Base-by-base conservation (phyloP, 2,329 filamentous ascomycete species). In the Alternaria postmessia region DNA sequence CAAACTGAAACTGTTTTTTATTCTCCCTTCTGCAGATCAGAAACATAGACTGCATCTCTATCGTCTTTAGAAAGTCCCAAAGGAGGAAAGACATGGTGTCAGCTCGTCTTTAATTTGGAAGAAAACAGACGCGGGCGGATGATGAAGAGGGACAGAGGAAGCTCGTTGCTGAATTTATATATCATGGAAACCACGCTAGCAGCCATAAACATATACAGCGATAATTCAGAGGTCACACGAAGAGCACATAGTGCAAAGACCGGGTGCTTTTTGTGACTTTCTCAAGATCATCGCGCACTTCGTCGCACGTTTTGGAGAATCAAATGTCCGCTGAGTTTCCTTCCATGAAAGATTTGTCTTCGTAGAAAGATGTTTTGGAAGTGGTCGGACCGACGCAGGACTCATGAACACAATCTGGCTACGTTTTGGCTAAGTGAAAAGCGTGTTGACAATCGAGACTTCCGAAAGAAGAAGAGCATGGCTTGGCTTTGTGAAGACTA, bases 211-310 rank as follows among this genome's bases (percentile, higher is more conserved):
- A 22, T 7, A 9, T 22, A 1, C 1, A 12, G 4, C 6, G 12
- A 16, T 20, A 11, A 0, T 12, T n/a, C 8, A 3, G 9, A 7
- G 4, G 14, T 4, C 8, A 8, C 34, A 9, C 1, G 8, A 2
- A 38, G 3, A 38, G 7, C 16, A 8, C 16, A n/a, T 18, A n/a
- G 16, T 38, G 16, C 7, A n/a, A 38, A 8, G 3, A n/a, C 16
- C 2, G 7, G 1, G 5, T 4, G 9, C 16, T 1, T 38, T 38
- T 38, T 3, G 16, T 38, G n/a, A 8, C 20, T 22, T 20, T 4
- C 32, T 16, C 12, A 14, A 16, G 5, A 36, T 14, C 32, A 16
- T 36, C 4, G 32, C 14, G 2, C 14, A 7, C 32, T 14, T 36
- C 14, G 1, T 14, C 5, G 32, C 11, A 1, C 0, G 14, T 34